Percentiles rank a stretch among this genome's conserved stretches.
phyloP scores from a whole-genome alignment of 306 rosid species.

The Potentilla sterilis region DNA sequence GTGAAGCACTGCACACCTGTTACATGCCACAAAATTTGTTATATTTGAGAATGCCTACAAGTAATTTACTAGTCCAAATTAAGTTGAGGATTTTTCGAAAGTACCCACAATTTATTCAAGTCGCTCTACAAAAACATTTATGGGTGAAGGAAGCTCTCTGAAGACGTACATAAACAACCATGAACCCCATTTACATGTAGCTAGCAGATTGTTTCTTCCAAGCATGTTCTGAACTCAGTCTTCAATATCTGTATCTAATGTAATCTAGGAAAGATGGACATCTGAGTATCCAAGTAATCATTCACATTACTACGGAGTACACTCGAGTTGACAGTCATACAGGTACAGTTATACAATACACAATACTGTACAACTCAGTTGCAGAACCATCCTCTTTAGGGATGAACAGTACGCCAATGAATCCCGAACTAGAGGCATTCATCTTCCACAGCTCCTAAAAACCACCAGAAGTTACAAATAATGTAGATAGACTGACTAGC shows the following conservation, averaged over 20 bases:
- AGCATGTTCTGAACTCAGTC: not conserved
- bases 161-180: not conserved
- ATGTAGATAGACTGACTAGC: not conserved
- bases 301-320: not conserved
- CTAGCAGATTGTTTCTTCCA: not conserved
- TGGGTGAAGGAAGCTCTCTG: not conserved
- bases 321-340: not conserved
- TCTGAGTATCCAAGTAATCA: not conserved
- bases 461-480: constrained; percentile 1
- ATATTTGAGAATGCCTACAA: not conserved
- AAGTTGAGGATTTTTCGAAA: not conserved
- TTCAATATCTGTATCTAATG: not conserved
- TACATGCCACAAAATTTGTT: not conserved
- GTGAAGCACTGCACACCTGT: not conserved
- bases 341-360: not conserved
- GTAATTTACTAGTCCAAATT: not conserved
- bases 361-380: not conserved
- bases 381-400: not conserved
- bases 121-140: not conserved
- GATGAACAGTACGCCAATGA: constrained; percentile 6
- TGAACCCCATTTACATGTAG: not conserved
- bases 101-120: not conserved
- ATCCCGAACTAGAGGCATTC: constrained; percentile 21
- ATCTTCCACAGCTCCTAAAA: constrained; percentile 46
- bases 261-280: not conserved